Percentiles rank a stretch among this genome's conserved stretches.
These are phyloP conservation scores for Aciculosporium take DNA, from an alignment of 2,329 filamentous ascomycete genomes.

Conservation along the genomic window DNA sequence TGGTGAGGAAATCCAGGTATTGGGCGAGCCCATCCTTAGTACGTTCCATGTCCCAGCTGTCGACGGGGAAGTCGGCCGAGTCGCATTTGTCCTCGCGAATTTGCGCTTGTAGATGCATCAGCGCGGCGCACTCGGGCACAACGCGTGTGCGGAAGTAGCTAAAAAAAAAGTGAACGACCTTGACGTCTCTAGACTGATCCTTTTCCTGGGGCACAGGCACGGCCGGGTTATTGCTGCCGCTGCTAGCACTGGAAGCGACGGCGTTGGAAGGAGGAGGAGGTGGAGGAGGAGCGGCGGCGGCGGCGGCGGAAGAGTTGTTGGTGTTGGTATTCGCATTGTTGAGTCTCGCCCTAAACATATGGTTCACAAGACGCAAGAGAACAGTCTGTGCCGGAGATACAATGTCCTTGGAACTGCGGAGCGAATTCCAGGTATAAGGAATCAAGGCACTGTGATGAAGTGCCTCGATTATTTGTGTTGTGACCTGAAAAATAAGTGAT, in stretches of 20 bases:
- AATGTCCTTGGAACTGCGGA: conserved; percentile 87
- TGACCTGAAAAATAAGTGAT: conserved; percentile 91
- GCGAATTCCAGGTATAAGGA: conserved; percentile 82
- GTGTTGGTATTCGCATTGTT: conserved; percentile 19
- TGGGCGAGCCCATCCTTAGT: conserved; percentile 91
- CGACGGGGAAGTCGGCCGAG: conserved; percentile 79
- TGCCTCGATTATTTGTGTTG: conserved; percentile 87
- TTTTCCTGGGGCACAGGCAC: conserved; percentile 26
- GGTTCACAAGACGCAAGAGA: conserved; percentile 76
- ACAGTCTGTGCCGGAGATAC: conserved; percentile 92
- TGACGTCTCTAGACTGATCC: conserved; percentile 42
- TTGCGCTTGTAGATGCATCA: conserved; percentile 86
- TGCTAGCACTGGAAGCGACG: conserved; percentile 17
- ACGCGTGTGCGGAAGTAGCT: conserved; percentile 85
- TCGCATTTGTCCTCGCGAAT: conserved; percentile 65
- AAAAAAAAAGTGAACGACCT: conserved; percentile 74
- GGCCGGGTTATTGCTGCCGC: conserved; percentile 6
- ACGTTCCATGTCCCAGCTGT: conserved; percentile 94
- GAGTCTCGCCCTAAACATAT: conserved; percentile 58
- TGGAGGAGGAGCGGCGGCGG: too few relatives aligned
- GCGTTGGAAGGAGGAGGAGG: neutral
- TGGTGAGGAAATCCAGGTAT: conserved; percentile 85
- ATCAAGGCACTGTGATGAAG: conserved; percentile 80
- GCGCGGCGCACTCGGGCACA: conserved; percentile 83
- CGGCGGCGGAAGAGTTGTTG: neutral